Conservation (phyloP, 768 basidiomycete species). For the Vararia minispora region DNA sequence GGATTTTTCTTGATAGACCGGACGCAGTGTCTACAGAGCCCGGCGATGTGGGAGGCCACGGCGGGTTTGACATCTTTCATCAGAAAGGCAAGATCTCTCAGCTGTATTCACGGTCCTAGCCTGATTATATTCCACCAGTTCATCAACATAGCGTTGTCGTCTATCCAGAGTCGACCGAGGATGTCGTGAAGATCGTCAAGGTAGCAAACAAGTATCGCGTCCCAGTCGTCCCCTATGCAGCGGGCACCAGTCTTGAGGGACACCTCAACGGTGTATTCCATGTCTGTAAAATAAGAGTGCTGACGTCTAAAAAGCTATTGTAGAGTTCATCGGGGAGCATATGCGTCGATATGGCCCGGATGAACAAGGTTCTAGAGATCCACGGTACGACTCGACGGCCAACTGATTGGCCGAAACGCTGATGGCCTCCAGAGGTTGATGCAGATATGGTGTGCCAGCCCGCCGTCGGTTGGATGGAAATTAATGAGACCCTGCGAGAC, state of each 20-base stretch:
- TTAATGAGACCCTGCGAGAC: slow-evolving; percentile 53
- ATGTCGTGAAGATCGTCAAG: slow-evolving; percentile 28
- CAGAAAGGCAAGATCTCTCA: slow-evolving; percentile 15
- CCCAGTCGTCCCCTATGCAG: slow-evolving; percentile 68
- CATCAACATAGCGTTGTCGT: slow-evolving; percentile 15
- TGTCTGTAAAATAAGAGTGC: too few species aligned
- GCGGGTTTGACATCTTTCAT: too few species aligned
- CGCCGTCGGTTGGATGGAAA: slow-evolving; percentile 58
- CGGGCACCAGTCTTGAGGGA: slow-evolving; percentile 74
- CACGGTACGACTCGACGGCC: slow-evolving; percentile 35
- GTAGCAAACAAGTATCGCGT: slow-evolving; percentile 27
- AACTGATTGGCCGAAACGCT: not conserved
- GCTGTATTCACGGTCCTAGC: too few species aligned
- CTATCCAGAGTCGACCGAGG: slow-evolving; percentile 25
- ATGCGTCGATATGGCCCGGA: slow-evolving; percentile 65
- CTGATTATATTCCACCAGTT: not conserved
- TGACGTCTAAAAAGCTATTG: too few species aligned
- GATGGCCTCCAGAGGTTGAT: slow-evolving; percentile 39
- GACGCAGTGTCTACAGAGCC: slow-evolving; percentile 13
- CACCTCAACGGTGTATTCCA: slow-evolving; percentile 71
- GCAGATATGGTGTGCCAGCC: slow-evolving; percentile 68
- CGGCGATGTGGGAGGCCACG: slow-evolving; percentile 17
- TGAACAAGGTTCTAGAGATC: slow-evolving; percentile 71
- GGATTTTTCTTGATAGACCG: slow-evolving; percentile 4
- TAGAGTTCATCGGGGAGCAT: slow-evolving; percentile 42